Conservation (phyloP, 768 basidiomycete species). For the Austroboletus eburneus region DNA sequence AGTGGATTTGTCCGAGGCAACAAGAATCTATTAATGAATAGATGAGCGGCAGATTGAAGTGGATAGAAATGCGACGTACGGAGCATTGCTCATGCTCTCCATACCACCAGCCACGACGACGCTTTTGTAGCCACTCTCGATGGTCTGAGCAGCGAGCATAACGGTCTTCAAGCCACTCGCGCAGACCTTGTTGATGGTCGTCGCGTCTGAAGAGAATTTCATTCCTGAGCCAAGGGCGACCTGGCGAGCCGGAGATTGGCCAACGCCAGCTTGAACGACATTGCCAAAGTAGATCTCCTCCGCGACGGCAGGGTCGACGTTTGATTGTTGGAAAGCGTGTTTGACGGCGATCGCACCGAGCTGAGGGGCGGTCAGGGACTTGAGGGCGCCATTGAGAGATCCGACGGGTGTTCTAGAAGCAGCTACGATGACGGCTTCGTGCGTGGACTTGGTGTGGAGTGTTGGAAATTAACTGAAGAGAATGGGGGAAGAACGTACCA, state of each 20-base stretch:
- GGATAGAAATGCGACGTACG: slow-evolving; percentile 53
- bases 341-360: slow-evolving; percentile 88
- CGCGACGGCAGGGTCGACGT: slow-evolving; percentile 74
- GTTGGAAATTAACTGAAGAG: neutral
- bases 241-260: slow-evolving; percentile 97
- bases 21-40: slow-evolving; percentile 54
- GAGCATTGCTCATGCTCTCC: slow-evolving; percentile 99
- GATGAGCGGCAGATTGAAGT: slow-evolving; percentile 3
- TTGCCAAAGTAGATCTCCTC: slow-evolving; percentile 98
- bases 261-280: slow-evolving; percentile 95
- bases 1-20: slow-evolving; percentile 73
- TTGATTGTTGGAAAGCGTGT: slow-evolving; percentile 78
- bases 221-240: slow-evolving; percentile 91
- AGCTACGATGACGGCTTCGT: slow-evolving; percentile 91
- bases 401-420: slow-evolving; percentile 94
- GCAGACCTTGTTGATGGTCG: slow-evolving; percentile 99
- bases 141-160: slow-evolving; percentile 89
- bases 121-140: slow-evolving; percentile 78
- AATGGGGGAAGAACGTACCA: slow-evolving; percentile 38
- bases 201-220: slow-evolving; percentile 83
- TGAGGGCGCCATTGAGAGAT: slow-evolving; percentile 86
- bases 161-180: slow-evolving; percentile 96
- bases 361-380: slow-evolving; percentile 84
- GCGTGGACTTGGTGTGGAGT: slow-evolving; percentile 34
- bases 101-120: slow-evolving; percentile 95